Evolutionary conservation across 208 protist genomes (phyloP).

Genomic region (Acanthamoeba royreba): DNA sequence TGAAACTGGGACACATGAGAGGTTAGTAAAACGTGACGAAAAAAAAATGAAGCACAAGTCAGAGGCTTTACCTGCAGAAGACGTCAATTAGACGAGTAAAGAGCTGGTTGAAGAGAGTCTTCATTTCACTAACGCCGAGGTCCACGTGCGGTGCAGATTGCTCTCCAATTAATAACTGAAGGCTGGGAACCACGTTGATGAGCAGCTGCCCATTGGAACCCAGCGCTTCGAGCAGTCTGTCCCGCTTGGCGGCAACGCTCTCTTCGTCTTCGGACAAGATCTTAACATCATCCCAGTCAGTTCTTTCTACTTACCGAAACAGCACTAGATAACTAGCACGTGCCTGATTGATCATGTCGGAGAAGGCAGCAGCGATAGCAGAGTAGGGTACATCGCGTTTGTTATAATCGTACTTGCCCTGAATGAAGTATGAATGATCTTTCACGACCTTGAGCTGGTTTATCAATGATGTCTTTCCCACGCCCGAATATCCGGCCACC

Average conservation of each 20-base stretch:
- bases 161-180: background rate
- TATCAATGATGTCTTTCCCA: constrained; percentile 19
- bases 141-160: background rate
- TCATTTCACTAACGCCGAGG: background rate
- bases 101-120: constrained; percentile 28
- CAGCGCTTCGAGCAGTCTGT: background rate
- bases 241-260: background rate
- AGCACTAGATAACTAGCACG: background rate
- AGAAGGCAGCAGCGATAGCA: background rate
- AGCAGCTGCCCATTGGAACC: constrained; percentile 4
- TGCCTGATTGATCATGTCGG: background rate
- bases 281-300: background rate
- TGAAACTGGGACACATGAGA: background rate
- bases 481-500: constrained; percentile 6
- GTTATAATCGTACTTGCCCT: constrained; percentile 32
- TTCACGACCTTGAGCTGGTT: background rate
- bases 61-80: background rate
- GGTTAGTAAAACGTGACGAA: background rate
- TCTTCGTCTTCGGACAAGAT: constrained; percentile 13
- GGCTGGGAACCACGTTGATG: constrained; percentile 3
- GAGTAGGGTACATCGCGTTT: constrained; percentile 46
- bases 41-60: background rate
- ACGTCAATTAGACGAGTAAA: background rate
- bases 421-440: constrained; percentile 5
- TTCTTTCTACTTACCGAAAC: too few species aligned